Base-by-base conservation (phyloP, 2,329 filamentous ascomycete species). In the Teratosphaeria viscida region DNA sequence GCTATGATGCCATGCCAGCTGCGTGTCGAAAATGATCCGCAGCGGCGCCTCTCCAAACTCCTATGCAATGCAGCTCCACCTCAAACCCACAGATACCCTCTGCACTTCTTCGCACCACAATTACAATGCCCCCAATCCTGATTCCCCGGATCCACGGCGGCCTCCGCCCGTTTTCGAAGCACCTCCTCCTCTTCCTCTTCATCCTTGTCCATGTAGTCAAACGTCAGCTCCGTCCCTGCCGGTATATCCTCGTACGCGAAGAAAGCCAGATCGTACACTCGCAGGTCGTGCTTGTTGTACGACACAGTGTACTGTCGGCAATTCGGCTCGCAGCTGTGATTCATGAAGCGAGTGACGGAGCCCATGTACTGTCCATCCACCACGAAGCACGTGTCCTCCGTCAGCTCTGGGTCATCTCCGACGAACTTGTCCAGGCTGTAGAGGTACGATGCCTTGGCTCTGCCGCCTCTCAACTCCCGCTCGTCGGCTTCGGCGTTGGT, bases 381-480 rank as follows among this genome's bases (percentile, higher is more conserved):
- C 0, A 80, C 76, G 60, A 78, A 81, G 7, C 74, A 68, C 0
- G 76, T 65, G 3, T 67, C 70, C 8, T 71, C 64, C 0, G 69
- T 63, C 0, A 71, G 62, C 59, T 86, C 85, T 0, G 85, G 81
- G 63, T 85, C 83, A 39, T 71, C 68, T 32, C 65, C 68, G 0
- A 65, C 59, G 69, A 92, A 92, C 70, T 94, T 94, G 76, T 95
- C 90, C 1, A 95, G 82, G 1, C 82, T 84, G 71, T 92, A 94
- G 1, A 94, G 80, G 65, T 94, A 94, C 0, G 88, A 84, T 26
- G 88, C 85, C 66, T 92, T 92, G n/a, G 79, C 79, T 60, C 82
- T 78, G 0, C 81, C 80, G 2, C 84, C 81, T 0, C 77, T 74
- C 1, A 77, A 75, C 6, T 89, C 85, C 2, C 90, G 84, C 1